Conservation (phyloP, 192 early-diverging fungal species). For the Podochytrium sp. region DNA sequence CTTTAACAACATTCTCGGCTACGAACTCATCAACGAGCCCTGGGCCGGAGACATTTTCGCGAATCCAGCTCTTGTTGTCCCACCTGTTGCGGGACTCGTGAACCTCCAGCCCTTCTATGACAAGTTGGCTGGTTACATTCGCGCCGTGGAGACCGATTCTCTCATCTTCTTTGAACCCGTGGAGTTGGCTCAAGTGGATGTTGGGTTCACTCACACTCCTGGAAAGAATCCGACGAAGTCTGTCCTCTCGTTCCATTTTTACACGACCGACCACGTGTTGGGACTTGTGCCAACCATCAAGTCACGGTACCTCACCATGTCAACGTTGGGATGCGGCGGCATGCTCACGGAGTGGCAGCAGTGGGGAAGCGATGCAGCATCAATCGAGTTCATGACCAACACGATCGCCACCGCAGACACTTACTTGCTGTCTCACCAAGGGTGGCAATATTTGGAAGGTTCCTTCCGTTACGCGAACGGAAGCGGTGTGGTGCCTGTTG, state of each 20-base stretch:
- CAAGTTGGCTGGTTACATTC: conserved; percentile 46
- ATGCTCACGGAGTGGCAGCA: too few species aligned
- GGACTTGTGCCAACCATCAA: too few species aligned
- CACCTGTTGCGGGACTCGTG: conserved; percentile 43
- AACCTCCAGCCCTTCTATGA: conserved; percentile 59
- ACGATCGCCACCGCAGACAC: too few species aligned
- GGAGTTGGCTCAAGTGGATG: background rate
- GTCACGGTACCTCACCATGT: too few species aligned
- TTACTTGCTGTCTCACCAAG: too few species aligned
- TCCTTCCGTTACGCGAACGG: too few species aligned
- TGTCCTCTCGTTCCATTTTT: conserved; percentile 9
- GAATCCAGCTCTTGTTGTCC: conserved; percentile 40
- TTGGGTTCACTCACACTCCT: conserved; percentile 14
- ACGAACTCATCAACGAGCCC: conserved; percentile 68
- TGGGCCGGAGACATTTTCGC: conserved; percentile 46
- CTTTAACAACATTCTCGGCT: conserved; percentile 57
- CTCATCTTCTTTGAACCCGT: conserved; percentile 56
- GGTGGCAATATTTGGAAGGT: too few species aligned
- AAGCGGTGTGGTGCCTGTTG: too few species aligned
- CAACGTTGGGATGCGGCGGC: too few species aligned
- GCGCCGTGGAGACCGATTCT: conserved; percentile 52
- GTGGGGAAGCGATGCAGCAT: too few species aligned
- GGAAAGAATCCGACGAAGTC: background rate
- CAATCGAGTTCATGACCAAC: too few species aligned
- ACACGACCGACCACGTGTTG: too few species aligned